Conservation (phyloP, 2,329 filamentous ascomycete genomes). For the Leptodontidium sp. region DNA sequence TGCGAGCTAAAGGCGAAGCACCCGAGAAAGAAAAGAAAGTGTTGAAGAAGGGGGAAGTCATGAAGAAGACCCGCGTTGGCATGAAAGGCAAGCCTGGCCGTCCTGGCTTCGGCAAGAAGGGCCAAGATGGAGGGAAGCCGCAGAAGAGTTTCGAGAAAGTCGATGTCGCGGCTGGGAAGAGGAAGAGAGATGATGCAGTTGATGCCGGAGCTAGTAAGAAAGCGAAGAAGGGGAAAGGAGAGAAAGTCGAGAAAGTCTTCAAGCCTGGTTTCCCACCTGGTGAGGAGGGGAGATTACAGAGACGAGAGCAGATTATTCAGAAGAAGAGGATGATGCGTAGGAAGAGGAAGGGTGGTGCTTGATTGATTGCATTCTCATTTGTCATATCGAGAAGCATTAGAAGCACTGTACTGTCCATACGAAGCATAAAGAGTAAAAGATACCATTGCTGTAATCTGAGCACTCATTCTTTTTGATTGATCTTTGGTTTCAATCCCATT, state of each 20-base stretch:
- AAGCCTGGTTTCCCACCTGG: conserved; percentile 27
- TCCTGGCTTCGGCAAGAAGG: conserved; percentile 22
- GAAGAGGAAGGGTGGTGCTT: conserved; percentile 22
- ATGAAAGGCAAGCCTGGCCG: conserved; percentile 43
- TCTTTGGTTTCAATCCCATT: too few relatives aligned
- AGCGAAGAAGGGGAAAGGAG: conserved; percentile 7
- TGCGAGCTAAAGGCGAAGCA: conserved; percentile 44
- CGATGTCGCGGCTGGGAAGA: conserved; percentile 6
- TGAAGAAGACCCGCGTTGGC: conserved; percentile 49
- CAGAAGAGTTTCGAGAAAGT: conserved; percentile 26
- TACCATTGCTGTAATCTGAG: conserved; percentile 11
- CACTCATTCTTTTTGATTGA: neutral
- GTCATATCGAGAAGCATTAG: neutral
- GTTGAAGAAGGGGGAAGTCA: conserved; percentile 43
- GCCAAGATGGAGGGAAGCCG: neutral
- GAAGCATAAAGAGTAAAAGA: neutral
- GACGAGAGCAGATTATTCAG: conserved; percentile 26
- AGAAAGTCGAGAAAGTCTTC: conserved; percentile 15
- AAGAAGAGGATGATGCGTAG: conserved; percentile 27
- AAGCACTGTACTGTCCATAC: neutral
- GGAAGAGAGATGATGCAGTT: neutral
- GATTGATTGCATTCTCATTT: neutral
- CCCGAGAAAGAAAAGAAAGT: conserved; percentile 47
- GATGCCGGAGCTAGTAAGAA: neutral
- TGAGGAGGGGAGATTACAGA: conserved; percentile 25